Conservation (phyloP, 805 yeast species). For the Cyberlindnera lachancei region DNA sequence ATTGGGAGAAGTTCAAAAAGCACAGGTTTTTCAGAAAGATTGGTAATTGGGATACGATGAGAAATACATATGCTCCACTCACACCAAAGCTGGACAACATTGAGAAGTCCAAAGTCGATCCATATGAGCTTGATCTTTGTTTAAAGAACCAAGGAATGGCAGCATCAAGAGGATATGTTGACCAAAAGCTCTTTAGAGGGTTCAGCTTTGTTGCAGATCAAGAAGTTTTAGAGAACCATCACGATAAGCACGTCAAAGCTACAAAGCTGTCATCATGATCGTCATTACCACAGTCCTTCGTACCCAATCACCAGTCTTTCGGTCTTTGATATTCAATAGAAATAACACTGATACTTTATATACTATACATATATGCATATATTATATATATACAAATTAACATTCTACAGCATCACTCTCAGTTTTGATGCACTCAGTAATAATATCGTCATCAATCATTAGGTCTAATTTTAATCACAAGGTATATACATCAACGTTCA, state of each 20-base stretch:
- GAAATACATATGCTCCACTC: slow-evolving; percentile 57
- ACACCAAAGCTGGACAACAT: slow-evolving; percentile 65
- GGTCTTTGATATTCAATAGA: neutral
- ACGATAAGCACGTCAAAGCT: neutral
- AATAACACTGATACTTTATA: neutral
- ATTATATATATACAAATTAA: too few species aligned
- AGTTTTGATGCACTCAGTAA: too few species aligned
- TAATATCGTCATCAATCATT: too few species aligned
- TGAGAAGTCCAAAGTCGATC: slow-evolving; percentile 54
- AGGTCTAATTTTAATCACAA: too few species aligned
- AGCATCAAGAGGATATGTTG: neutral
- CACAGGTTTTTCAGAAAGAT: slow-evolving; percentile 74
- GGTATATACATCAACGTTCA: slow-evolving; percentile 41
- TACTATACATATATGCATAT: too few species aligned
- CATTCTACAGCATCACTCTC: too few species aligned
- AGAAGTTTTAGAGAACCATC: slow-evolving; percentile 26
- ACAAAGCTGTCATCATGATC: neutral
- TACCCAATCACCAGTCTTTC: too few species aligned
- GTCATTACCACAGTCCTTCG: too few species aligned
- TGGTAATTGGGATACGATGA: slow-evolving; percentile 55
- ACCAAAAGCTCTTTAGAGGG: slow-evolving; percentile 29
- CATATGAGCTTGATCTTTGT: neutral
- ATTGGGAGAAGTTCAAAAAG: slow-evolving; percentile 33
- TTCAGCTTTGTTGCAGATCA: slow-evolving; percentile 38
- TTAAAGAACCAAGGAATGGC: neutral